phyloP scores from a whole-genome alignment of 441 rosid species.

The Raphanus hybrid region DNA sequence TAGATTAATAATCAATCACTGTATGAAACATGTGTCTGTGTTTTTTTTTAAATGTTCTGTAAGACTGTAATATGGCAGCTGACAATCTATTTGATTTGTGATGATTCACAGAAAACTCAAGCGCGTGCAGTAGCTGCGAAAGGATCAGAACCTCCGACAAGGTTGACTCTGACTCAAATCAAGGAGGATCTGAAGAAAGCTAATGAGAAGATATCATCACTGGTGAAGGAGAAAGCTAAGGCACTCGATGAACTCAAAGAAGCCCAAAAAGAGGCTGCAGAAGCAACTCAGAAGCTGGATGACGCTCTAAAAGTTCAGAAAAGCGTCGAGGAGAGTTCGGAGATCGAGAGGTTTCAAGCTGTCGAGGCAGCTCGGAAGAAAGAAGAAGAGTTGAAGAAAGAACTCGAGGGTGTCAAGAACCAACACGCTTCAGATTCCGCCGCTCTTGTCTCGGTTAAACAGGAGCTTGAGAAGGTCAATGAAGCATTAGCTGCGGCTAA shows the following conservation, averaged over 20 bases:
- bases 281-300: not conserved
- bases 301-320: not conserved
- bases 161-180: constrained; percentile 5
- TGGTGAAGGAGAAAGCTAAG: not conserved
- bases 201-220: not conserved
- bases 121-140: not conserved
- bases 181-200: constrained; percentile 4
- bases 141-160: not conserved
- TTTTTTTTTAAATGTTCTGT: too few relatives aligned
- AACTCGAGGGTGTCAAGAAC: not conserved
- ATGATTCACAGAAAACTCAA: not conserved
- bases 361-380: not conserved
- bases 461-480: not conserved
- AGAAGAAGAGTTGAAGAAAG: constrained; percentile 8
- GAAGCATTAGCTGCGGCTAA: not conserved
- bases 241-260: constrained; percentile 2
- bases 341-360: not conserved
- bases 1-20: not conserved
- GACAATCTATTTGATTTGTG: not conserved
- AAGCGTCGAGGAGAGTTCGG: constrained; percentile 1
- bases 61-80: not conserved
- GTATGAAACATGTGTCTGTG: not conserved
- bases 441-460: not conserved
- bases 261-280: not conserved
- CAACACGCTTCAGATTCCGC: not conserved